phyloP scores from a whole-genome alignment of 352 stramenopile species.

The Peronosclerospora sorghi region DNA sequence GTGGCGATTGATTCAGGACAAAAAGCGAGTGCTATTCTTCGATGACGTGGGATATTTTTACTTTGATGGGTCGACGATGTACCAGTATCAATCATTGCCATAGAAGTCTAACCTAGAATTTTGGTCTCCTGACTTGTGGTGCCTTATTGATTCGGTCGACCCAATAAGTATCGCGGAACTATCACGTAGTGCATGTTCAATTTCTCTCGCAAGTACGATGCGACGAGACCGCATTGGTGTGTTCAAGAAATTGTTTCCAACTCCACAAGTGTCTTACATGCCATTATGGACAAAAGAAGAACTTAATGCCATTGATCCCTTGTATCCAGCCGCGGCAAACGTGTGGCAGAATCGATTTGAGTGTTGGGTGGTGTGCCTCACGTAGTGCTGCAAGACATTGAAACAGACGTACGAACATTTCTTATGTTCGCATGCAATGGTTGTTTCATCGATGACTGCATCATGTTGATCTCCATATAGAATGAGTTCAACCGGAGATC shows the following conservation, averaged over 20 bases:
- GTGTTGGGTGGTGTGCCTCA: conserved; percentile 20
- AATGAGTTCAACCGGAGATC: conserved; percentile 18
- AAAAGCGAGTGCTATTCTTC: conserved; percentile 19
- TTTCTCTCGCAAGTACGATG: conserved; percentile 17
- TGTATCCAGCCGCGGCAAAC: conserved; percentile 13
- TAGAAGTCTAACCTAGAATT: too few relatives aligned
- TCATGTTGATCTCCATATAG: conserved; percentile 16
- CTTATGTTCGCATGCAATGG: conserved; percentile 11
- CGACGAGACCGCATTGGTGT: conserved; percentile 21
- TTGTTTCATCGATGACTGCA: conserved; percentile 25
- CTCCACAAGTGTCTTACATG: conserved; percentile 24
- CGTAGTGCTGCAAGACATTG: conserved; percentile 21
- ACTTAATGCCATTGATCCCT: conserved; percentile 11
- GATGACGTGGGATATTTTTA: conserved; percentile 4
- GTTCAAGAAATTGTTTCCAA: conserved; percentile 23
- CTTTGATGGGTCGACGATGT: conserved; percentile 12
- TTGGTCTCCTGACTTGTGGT: conserved; percentile 3
- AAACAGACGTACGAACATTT: conserved; percentile 10
- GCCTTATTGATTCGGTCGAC: conserved; percentile 1
- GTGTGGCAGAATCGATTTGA: conserved; percentile 17
- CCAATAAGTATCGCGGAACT: not conserved
- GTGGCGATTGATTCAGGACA: conserved; percentile 24
- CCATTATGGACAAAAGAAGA: conserved; percentile 22
- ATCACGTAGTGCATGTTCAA: not conserved
- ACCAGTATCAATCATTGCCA: not conserved